Conservation (phyloP, 2,329 filamentous ascomycete species). For the Ampelomyces quisqualis region DNA sequence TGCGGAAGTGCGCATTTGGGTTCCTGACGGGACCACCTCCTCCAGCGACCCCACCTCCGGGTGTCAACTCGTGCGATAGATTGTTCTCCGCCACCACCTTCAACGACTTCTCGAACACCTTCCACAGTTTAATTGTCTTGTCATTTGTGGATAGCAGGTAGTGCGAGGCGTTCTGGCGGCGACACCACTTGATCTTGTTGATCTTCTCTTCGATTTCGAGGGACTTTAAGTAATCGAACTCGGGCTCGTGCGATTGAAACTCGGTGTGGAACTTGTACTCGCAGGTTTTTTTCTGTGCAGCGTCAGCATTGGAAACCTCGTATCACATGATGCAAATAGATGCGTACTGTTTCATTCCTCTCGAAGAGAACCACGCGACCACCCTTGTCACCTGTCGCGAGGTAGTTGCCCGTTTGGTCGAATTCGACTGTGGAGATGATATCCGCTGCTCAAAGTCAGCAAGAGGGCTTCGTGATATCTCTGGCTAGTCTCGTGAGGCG, state of each 20-base stretch:
- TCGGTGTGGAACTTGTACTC: conserved; percentile 99
- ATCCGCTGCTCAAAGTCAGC: conserved; percentile 60
- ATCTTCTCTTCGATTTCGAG: conserved; percentile 99
- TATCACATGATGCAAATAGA: conserved; percentile 2
- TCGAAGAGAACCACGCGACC: conserved; percentile 84
- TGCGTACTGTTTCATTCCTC: conserved; percentile 87
- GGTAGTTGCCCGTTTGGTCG: conserved; percentile 85
- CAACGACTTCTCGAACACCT: conserved; percentile 98
- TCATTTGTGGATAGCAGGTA: conserved; percentile 98
- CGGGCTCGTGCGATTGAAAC: conserved; percentile 98
- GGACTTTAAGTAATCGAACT: conserved; percentile 99
- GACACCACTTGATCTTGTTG: conserved; percentile 99
- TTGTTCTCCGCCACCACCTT: conserved; percentile 99
- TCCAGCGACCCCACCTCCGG: conserved; percentile 66
- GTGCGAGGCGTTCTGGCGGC: conserved; percentile 95
- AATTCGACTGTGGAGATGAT: conserved; percentile 92
- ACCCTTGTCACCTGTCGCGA: conserved; percentile 87
- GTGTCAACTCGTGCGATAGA: conserved; percentile 88
- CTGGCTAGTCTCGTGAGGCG: neutral
- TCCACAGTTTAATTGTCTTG: conserved; percentile 99
- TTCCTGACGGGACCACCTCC: conserved; percentile 77
- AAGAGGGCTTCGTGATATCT: conserved; percentile 1
- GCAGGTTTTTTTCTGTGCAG: conserved; percentile 91
- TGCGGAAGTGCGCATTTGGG: conserved; percentile 73
- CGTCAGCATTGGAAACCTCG: conserved; percentile 12